Conservation (phyloP, 1,139 yeast species). For the Candida labiduridarum region DNA sequence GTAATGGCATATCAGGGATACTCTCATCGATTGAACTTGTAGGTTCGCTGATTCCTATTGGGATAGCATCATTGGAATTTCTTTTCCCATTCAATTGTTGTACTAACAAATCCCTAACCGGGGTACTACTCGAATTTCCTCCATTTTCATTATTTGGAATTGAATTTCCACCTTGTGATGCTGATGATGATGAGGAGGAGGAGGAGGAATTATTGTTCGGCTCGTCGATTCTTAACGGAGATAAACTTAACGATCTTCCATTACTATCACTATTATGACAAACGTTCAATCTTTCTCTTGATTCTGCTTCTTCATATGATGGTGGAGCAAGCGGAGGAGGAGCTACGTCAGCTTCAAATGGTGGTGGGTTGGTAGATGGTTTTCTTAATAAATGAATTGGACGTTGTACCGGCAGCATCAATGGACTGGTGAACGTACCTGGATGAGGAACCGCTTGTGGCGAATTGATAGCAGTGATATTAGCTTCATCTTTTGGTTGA, state of each 20-base stretch:
- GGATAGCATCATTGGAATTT: neutral
- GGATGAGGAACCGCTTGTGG: conserved; percentile 61
- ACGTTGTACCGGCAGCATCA: conserved; percentile 36
- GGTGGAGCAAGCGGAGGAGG: conserved; percentile 35
- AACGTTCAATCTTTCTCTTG: conserved; percentile 10
- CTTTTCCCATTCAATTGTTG: conserved; percentile 17
- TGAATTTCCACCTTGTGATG: neutral
- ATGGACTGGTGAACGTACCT: conserved; percentile 36
- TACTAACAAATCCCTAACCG: conserved; percentile 24
- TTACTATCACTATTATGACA: neutral
- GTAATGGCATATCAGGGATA: neutral
- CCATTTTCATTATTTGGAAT: neutral
- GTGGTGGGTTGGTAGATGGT: conserved; percentile 47
- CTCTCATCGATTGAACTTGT: conserved; percentile 1
- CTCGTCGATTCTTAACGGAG: conserved; percentile 19
- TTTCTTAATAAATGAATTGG: conserved; percentile 39
- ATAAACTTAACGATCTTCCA: conserved; percentile 12
- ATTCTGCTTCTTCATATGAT: conserved; percentile 35
- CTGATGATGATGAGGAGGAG: neutral
- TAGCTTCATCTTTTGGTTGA: conserved; percentile 46
- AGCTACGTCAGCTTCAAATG: conserved; percentile 37
- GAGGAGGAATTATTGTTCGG: conserved; percentile 2
- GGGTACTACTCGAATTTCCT: conserved; percentile 15
- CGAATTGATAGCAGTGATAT: conserved; percentile 43
- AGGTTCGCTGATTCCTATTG: conserved; percentile 1